Evolutionary conservation across 225 moss, liverwort and hornwort species (phyloP), one percentile per base, ranked within the genome.

Genomic region (Pseudoscleropodium purum): DNA sequence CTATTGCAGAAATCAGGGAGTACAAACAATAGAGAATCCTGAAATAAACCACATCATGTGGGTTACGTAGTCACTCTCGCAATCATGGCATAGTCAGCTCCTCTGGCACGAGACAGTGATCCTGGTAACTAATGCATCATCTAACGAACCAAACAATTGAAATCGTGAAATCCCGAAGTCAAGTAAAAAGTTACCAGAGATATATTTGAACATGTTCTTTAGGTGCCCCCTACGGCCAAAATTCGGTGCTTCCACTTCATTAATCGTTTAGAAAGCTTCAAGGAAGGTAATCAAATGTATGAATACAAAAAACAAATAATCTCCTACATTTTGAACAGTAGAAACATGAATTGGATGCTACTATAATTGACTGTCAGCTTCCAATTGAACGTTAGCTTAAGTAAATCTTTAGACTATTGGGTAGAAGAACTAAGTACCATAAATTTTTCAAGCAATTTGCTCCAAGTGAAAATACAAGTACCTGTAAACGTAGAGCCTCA

Each of bases 401-500:
- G 65, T 51, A 49, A 59, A 36, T 37, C 27, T 81, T 65, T 59
- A 43, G 83, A 83, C 9, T 62, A 43, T 36, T 57, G 59, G 15
- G 34, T 51, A 43, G 60, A 87, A 68, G 74, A 63, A 62, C 37
- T 33, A n/a, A 57, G 23, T 69, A 52, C 18, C 34, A 68, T 65
- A 33, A 47, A n/a, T 4, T 34, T 84, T 60, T 62, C 47, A 88
- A 84, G 37, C n/a, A 72, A 51, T 37, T 70, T 72, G 29, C 45
- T 70, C 17, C 25, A 81, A 56, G 62, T 43, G 66, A 70, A 51
- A 51, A 64, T 51, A 23, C 11, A 62, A 87, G 62, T 90, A 94
- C 94, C 94, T 94, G 94, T 60, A 94, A 81, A 61, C 94, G 94
- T 56, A 82, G 80, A 52, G 93, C 93, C 73, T 89, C 91, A 26